Base-by-base conservation (phyloP, 495 filamentous ascomycete species). In the Penicillium daleae region DNA sequence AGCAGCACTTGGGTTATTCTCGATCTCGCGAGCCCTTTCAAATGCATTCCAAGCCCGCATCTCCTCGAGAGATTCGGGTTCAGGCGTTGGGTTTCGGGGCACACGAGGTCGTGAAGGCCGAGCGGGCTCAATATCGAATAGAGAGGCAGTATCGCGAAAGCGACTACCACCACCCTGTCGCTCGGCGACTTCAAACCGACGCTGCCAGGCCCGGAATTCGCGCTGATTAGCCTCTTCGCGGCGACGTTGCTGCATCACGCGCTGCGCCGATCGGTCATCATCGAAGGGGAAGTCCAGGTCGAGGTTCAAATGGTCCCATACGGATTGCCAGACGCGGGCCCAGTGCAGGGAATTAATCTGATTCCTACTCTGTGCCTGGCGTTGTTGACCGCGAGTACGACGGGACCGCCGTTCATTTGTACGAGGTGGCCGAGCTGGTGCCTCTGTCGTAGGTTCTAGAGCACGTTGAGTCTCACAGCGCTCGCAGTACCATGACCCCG, bases 271-370 rank as follows among this genome's bases (percentile, higher is more conserved):
- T 66, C 73, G 73, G 26, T 92, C 89, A 65, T 94, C 90, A 62
- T 92, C 90, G 68, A 93, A 94, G 13, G 92, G 90, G 69, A 93
- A 95, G 71, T 97, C 93, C 22, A 97, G 83, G 67, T 97, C 93
- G 40, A 97, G 63, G 61, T 90, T 87, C 12, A 93, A 75, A 48
- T 83, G 74, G 52, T 87, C 79, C 79, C 83, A 87, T 2, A 90
- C 85, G 31, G 80, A 82, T 70, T 88, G 85, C 87, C 87, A 90
- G 24, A 90, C 87, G 4, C 84, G 80, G n/a, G 85, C 84, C 87
- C 87, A 90, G 54, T 79, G 77, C 2, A 81, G 74, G 5, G 79
- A 81, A 44, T 80, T 78, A 19, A 73, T 71, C 57, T 84, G 80
- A 40, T 74, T 82, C 4, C 71, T 67, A 61, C 63, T 80, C 57